These are phyloP conservation scores for Porphyra umbilicalis DNA, from an alignment of 31 red algal genomes.

Conservation along the genomic window DNA sequence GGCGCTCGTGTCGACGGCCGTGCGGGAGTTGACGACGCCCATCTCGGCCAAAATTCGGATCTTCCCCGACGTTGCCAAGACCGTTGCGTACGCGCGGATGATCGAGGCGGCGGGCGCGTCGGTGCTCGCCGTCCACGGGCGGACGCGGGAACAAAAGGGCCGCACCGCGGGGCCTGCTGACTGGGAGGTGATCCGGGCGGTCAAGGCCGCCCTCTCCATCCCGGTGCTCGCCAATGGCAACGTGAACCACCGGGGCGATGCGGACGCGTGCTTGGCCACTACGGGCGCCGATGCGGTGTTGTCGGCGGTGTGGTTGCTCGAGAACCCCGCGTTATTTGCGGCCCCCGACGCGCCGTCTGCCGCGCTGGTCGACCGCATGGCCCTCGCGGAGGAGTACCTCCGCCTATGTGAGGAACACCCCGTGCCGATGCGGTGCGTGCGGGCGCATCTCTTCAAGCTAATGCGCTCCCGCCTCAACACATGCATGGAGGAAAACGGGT, in stretches of 20 bases:
- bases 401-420: slow-evolving; percentile 26
- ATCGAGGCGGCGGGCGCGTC: slow-evolving; percentile 65
- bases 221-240: slow-evolving; percentile 93
- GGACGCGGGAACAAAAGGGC: slow-evolving; percentile 86
- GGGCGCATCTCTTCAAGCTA: slow-evolving; percentile 72
- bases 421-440: slow-evolving; percentile 46
- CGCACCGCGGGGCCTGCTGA: slow-evolving; percentile 51
- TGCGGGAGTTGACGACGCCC: slow-evolving; percentile 38
- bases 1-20: slow-evolving; percentile 36
- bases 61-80: slow-evolving; percentile 47
- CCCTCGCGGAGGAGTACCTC: slow-evolving; percentile 61
- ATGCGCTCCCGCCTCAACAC: slow-evolving; percentile 41
- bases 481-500: slow-evolving; percentile 54
- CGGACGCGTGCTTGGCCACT: slow-evolving; percentile 28
- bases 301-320: slow-evolving; percentile 66
- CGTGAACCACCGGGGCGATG: slow-evolving; percentile 42
- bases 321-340: slow-evolving; percentile 71
- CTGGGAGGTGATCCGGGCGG: slow-evolving; percentile 59
- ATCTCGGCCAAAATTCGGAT: slow-evolving; percentile 93
- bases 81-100: slow-evolving; percentile 62
- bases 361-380: slow-evolving; percentile 11
- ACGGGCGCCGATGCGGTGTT: slow-evolving; percentile 78
- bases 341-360: background rate
- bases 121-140: slow-evolving; percentile 91
- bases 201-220: slow-evolving; percentile 46